phyloP scores from a whole-genome alignment of 1,284 basidiomycete genomes.

The Trichosporon ovoides region DNA sequence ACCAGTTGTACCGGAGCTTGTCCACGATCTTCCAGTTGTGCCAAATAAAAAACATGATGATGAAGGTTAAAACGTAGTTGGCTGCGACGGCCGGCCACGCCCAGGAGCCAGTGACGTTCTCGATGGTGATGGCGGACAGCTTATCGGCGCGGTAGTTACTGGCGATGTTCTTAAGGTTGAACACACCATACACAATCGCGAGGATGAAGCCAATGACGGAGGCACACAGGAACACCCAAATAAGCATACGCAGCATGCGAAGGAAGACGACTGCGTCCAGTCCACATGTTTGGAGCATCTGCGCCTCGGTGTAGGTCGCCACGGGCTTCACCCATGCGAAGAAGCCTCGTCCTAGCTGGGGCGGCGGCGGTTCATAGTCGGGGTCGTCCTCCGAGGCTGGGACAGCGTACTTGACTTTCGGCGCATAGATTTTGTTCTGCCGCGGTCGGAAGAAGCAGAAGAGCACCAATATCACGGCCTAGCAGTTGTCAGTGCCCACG shows the following conservation, averaged over 20 bases:
- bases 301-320: constrained; percentile 37
- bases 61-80: constrained; percentile 62
- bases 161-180: constrained; percentile 62
- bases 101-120: constrained; percentile 61
- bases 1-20: constrained; percentile 47
- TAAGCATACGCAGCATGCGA: constrained; percentile 81
- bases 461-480: constrained; percentile 59
- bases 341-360: constrained; percentile 68
- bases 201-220: constrained; percentile 65
- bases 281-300: constrained; percentile 33
- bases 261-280: constrained; percentile 91
- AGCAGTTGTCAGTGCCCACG: background rate
- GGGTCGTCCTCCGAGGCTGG: constrained; percentile 34
- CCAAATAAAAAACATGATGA: constrained; percentile 53
- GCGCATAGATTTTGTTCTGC: constrained; percentile 57
- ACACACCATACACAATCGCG: constrained; percentile 59
- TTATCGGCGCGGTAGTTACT: constrained; percentile 50
- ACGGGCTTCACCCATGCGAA: constrained; percentile 87
- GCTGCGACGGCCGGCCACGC: constrained; percentile 71
- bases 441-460: constrained; percentile 74
- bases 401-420: constrained; percentile 63
- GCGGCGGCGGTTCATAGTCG: constrained; percentile 45
- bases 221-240: constrained; percentile 60
- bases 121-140: constrained; percentile 71
- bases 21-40: constrained; percentile 67